A percentile compares a stretch with the other conserved stretches of the same genome.
Evolutionary conservation across 345 rosid species (phyloP).

Genomic region (Hevea brasiliensis): DNA sequence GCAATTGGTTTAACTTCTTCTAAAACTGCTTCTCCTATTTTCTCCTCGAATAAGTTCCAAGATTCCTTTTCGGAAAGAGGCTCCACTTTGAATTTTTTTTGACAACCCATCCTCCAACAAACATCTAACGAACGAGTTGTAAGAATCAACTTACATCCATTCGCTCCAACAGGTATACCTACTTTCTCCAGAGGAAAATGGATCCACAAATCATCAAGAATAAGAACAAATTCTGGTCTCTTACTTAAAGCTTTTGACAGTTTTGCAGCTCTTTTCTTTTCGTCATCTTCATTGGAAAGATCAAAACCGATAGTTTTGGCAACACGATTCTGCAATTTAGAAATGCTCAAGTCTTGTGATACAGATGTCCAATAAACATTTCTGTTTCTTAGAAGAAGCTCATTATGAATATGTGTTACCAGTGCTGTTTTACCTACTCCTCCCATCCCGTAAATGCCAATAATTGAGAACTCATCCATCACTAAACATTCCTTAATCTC

Average conservation of each 20-base stretch:
- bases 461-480: neutral
- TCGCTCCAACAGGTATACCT: conserved; percentile 11
- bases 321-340: conserved; percentile 6
- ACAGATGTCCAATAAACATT: conserved; percentile 17
- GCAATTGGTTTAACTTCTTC: neutral
- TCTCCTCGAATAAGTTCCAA: neutral
- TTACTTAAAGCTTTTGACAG: neutral
- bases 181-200: neutral
- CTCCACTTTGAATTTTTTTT: neutral
- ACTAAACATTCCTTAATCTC: conserved; percentile 15
- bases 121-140: conserved; percentile 16
- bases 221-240: conserved; percentile 8
- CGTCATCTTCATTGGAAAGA: conserved; percentile 5
- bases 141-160: conserved; percentile 15
- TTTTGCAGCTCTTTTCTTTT: neutral
- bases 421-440: conserved; percentile 26
- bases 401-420: conserved; percentile 11
- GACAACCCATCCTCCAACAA: conserved; percentile 6
- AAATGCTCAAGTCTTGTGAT: neutral
- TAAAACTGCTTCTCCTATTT: neutral
- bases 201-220: conserved; percentile 22
- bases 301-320: conserved; percentile 2
- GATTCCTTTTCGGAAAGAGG: conserved; percentile 15
- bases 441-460: conserved; percentile 30
- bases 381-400: neutral